phyloP scores from a whole-genome alignment of 306 rosid genomes.

The Medicago truncatula region DNA sequence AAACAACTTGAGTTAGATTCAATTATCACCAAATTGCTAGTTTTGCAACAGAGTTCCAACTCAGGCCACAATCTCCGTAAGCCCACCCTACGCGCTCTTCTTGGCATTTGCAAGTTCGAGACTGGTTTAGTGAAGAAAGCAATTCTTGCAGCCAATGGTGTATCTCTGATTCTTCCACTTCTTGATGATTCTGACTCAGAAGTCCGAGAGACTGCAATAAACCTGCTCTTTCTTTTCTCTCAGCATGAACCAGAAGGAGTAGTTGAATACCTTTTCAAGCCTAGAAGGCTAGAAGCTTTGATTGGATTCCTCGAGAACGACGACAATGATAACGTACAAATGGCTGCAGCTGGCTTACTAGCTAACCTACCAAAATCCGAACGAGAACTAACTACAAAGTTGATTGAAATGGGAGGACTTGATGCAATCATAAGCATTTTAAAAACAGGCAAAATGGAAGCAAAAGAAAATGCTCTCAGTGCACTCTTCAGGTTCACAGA shows the following conservation, averaged over 20 bases:
- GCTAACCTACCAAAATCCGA: slow-evolving; percentile 86
- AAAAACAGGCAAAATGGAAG: slow-evolving; percentile 65
- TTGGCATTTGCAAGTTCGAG: slow-evolving; percentile 77
- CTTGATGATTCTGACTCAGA: slow-evolving; percentile 78
- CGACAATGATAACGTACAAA: slow-evolving; percentile 64
- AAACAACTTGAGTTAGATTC: slow-evolving; percentile 66
- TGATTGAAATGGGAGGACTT: slow-evolving; percentile 71
- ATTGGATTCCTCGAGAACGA: slow-evolving; percentile 77
- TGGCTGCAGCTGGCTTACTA: slow-evolving; percentile 87
- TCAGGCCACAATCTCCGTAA: slow-evolving; percentile 55
- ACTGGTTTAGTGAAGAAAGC: slow-evolving; percentile 74
- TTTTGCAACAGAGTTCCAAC: slow-evolving; percentile 56
- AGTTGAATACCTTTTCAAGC: slow-evolving; percentile 81
- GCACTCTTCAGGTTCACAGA: slow-evolving; percentile 92
- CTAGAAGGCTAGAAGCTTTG: slow-evolving; percentile 87
- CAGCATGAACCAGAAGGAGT: slow-evolving; percentile 84
- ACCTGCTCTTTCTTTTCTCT: slow-evolving; percentile 75
- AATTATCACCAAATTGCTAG: slow-evolving; percentile 60
- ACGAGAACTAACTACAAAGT: slow-evolving; percentile 57
- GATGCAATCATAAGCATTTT: slow-evolving; percentile 72
- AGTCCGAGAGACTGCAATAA: slow-evolving; percentile 68
- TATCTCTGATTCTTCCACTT: slow-evolving; percentile 71
- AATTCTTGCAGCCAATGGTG: slow-evolving; percentile 69
- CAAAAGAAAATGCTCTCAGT: slow-evolving; percentile 84
- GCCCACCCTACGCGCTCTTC: slow-evolving; percentile 73